A percentile compares a stretch with the other conserved stretches of the same genome.
Conservation (phyloP, 2,329 filamentous ascomycete genomes). For the Clonostachys chloroleuca region DNA sequence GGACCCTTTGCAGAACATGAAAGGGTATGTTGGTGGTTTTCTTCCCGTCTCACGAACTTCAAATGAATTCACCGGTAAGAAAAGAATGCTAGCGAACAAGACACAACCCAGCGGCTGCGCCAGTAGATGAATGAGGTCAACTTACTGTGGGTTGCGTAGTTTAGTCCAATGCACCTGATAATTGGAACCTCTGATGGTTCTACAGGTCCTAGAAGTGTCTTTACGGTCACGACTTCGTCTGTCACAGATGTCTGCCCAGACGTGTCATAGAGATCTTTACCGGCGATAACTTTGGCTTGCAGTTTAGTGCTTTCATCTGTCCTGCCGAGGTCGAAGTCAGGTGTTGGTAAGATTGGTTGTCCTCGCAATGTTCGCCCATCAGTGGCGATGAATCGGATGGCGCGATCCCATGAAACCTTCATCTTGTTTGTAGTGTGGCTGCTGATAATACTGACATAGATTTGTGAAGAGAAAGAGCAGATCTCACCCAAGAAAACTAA, state of each 20-base stretch:
- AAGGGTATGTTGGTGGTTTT: slow-evolving; percentile 41
- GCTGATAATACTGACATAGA: no score
- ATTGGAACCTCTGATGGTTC: slow-evolving; percentile 46
- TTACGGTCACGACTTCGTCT: slow-evolving; percentile 48
- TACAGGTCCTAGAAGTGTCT: slow-evolving; percentile 47
- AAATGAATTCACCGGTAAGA: background rate
- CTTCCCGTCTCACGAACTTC: slow-evolving; percentile 46
- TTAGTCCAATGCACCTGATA: slow-evolving; percentile 53
- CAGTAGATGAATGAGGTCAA: slow-evolving; percentile 55
- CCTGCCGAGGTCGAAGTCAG: slow-evolving; percentile 42
- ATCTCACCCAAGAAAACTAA: no score
- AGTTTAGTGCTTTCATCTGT: slow-evolving; percentile 40
- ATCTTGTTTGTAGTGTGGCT: slow-evolving; percentile 5
- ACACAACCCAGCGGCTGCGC: slow-evolving; percentile 69
- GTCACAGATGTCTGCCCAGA: slow-evolving; percentile 42
- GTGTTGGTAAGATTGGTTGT: slow-evolving; percentile 40
- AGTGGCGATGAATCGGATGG: slow-evolving; percentile 49
- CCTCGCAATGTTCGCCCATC: slow-evolving; percentile 47
- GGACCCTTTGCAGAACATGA: slow-evolving; percentile 45
- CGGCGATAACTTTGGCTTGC: slow-evolving; percentile 45
- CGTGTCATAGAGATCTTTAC: slow-evolving; percentile 42
- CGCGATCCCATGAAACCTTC: slow-evolving; percentile 37
- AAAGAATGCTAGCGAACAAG: slow-evolving; percentile 47
- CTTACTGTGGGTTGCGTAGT: slow-evolving; percentile 53
- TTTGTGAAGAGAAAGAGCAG: no score